Base-by-base conservation (phyloP, 2,329 filamentous ascomycete species). In the Chalara sp. region DNA sequence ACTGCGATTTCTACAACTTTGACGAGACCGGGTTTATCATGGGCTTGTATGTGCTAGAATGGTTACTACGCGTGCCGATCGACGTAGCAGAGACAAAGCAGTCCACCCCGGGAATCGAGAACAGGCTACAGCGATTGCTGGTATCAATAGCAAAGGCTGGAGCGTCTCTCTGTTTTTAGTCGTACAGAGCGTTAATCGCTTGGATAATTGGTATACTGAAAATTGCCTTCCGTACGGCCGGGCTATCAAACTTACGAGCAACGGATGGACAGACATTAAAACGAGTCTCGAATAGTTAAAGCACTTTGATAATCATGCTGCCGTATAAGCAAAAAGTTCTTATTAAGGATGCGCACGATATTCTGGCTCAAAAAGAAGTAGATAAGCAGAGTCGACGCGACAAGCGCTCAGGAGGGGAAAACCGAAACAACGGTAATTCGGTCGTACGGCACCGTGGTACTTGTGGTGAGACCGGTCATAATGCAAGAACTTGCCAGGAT, bases 271-370 rank as follows among this genome's bases (percentile, higher is more conserved):
- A 8, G n/a, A 39, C n/a, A 39, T 8, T n/a, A 29, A 66, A 48
- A 61, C 64, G 39, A 59, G 61, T 28, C 52, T 71, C 42, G 45
- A 55, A 7, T 71, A 54, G 67, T 55, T 69, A 40, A 39, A 67
- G 57, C 56, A 69, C 37, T 46, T 53, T 40, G 35, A 39, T n/a
- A 39, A 39, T 8, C 35, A 39, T n/a, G n/a, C n/a, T n/a, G n/a
- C n/a, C n/a, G n/a, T n/a, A n/a, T n/a, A 37, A 37, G 33, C 7
- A 37, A 7, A n/a, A 7, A 37, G 7, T 37, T 37, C 7, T n/a
- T 37, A n/a, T 37, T 7, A n/a, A 37, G n/a, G 33, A 37, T 37
- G 33, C 33, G n/a, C 33, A 7, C n/a, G 33, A 37, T n/a, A n/a
- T 37, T 37, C n/a, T 37, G 33, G n/a, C 7, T 37, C n/a, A 37